These are phyloP conservation scores for Claviceps cyperi DNA, from an alignment of 2,329 filamentous ascomycete species.

Conservation along the genomic window DNA sequence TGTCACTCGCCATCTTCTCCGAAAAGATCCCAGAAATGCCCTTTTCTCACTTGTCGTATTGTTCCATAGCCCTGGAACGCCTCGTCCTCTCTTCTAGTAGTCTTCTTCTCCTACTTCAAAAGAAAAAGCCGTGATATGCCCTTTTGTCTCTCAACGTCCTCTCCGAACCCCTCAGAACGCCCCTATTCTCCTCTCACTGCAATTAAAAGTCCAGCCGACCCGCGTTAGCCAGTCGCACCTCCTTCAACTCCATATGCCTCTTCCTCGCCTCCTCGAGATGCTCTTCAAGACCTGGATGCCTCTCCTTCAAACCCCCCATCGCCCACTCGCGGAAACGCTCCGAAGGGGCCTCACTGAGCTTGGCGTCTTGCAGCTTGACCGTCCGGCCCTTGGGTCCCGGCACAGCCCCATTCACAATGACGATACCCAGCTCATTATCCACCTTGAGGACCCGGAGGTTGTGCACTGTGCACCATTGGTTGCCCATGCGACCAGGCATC, in stretches of 20 bases:
- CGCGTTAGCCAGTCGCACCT: slow-evolving; percentile 22
- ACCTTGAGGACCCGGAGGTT: slow-evolving; percentile 83
- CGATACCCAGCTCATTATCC: slow-evolving; percentile 71
- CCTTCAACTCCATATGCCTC: slow-evolving; percentile 40
- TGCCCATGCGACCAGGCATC: slow-evolving; percentile 95
- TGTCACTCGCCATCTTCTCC: too few relatives aligned
- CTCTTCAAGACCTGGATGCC: slow-evolving; percentile 31
- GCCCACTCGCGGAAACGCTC: slow-evolving; percentile 34
- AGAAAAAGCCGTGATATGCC: too few relatives aligned
- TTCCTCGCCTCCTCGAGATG: slow-evolving; percentile 33
- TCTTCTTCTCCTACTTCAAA: too few relatives aligned
- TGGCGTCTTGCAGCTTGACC: slow-evolving; percentile 76
- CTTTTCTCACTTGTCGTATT: too few relatives aligned
- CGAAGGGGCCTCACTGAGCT: slow-evolving; percentile 59
- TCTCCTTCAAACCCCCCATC: slow-evolving; percentile 27
- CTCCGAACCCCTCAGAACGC: too few relatives aligned
- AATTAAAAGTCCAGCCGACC: slow-evolving; percentile 9
- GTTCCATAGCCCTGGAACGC: too few relatives aligned
- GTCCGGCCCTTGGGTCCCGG: slow-evolving; percentile 78
- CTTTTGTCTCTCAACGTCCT: too few relatives aligned
- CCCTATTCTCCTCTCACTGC: background rate
- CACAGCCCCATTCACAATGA: slow-evolving; percentile 76
- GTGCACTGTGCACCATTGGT: slow-evolving; percentile 75
- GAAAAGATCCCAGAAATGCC: too few relatives aligned
- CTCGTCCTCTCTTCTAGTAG: too few relatives aligned